Evolutionary conservation across 2,329 filamentous ascomycete species (phyloP), one percentile per base, ranked within the genome.

Genomic region (Podosphaera aphanis): DNA sequence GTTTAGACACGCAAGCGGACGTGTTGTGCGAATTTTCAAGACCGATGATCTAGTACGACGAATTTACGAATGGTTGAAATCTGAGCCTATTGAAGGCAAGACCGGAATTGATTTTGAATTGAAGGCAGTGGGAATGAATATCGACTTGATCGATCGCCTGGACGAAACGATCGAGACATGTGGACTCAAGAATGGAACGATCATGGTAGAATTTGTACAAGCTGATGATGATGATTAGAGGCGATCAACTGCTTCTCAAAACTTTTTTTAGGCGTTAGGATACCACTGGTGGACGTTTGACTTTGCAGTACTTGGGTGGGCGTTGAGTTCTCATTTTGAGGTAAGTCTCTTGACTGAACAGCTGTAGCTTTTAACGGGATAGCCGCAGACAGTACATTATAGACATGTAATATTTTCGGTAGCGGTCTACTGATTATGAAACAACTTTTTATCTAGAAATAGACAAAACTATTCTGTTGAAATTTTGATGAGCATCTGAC

Each of bases 51-150:
- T 72, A 1, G 85, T 98, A 11, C 71, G 75, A 46, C 74, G 83
- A 11, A 77, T 98, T 40, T 98, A 88, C 61, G 90, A 98, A 64
- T 98, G 86, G 84, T 74, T 98, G 52, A 98, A 95, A 65, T 79
- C 86, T 0, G 76, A 80, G 49, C 83, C 85, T 1, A 62, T 93
- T 43, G 79, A 86, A 52, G 84, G 80, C 55, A 88, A 84, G 61
- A 71, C 73, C 25, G 83, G 79, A 0, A 62, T 79, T 11, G 71
- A 74, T 50, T 98, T 98, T 62, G 88, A 95, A 60, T 70, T 98
- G 52, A 85, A 90, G 60, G 38, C 38, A 11, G 25, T 29, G 1
- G 74, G 74, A 50, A 80, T 93, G 74, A 83, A 85, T 42, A 79
- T 79, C 58, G 90, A 98, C 56, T 63, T 98, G 48, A 79, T 94